Base-by-base conservation (phyloP, 2,329 filamentous ascomycete species). In the Colletotrichum lupini region DNA sequence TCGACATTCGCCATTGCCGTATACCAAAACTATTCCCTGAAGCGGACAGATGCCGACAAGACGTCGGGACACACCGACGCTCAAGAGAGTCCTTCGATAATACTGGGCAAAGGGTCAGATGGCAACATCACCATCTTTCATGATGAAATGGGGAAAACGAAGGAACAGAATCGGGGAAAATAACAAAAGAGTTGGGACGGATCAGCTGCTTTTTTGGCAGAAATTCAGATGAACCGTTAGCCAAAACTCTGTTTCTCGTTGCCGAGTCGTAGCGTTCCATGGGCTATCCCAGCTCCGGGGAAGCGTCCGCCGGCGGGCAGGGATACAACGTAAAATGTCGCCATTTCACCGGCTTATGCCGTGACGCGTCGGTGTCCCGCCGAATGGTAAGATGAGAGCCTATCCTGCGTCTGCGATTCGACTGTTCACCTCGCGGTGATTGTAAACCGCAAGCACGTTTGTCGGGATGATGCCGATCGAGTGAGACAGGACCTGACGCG, bases 221-320 rank as follows among this genome's bases (percentile, higher is more conserved):
- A 49, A 49, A 35, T 59, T 59, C 57, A 59, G 57, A 59, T 12
- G 57, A 59, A 59, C 57, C 57, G 35, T 49, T 22, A 22, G n/a
- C n/a, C 57, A 59, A 59, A 59, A 59, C 57, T 37, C 14, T 59
- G 9, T 24, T 49, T 28, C 32, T 24, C 5, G 30, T 37, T 35
- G 19, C 57, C 32, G 57, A 59, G 19, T 32, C 32, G 37, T 24
- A n/a, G 46, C 35, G 22, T 16, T 49, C 49, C 66, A 68, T 53
- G 66, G 66, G 42, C 35, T 16, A 62, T 55, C 66, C 57, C 46
- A 62, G 66, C 66, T 61, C 30, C 11, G 9, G 64, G 37, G 26
- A 11, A 32, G 26, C 32, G 19, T 22, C 42, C 42, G 30, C 19
- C 49, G 52, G 52, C 30, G n/a, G 16, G 19, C 22, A 19, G 32